Evolutionary conservation across 2,329 filamentous ascomycete genomes (phyloP).

Genomic region (Cladosporium sp.): DNA sequence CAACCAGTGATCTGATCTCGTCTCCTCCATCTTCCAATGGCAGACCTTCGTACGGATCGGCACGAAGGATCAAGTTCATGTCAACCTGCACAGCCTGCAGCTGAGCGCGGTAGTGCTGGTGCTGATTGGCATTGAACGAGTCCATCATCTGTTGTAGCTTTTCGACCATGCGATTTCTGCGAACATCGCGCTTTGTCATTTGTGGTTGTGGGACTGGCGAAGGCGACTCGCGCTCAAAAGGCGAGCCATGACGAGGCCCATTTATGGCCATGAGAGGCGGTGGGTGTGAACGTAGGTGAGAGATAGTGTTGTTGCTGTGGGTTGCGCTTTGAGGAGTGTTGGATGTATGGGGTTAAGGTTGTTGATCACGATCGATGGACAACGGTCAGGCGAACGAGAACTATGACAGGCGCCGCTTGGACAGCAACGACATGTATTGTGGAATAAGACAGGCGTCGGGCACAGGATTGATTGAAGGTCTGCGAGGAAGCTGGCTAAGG

Average conservation of each 20-base stretch:
- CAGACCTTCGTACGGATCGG: conserved; percentile 69
- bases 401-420: not conserved
- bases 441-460: not conserved
- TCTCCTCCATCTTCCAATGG: conserved; percentile 64
- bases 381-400: not conserved
- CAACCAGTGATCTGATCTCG: conserved; percentile 60
- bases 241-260: conserved; percentile 6
- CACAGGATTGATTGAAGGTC: not conserved
- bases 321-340: not conserved
- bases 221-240: conserved; percentile 19
- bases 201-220: conserved; percentile 47
- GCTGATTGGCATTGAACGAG: conserved; percentile 74
- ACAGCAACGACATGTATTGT: not conserved
- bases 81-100: conserved; percentile 89
- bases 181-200: conserved; percentile 80
- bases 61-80: conserved; percentile 77
- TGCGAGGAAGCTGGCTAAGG: not conserved
- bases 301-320: not conserved
- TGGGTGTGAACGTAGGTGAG: not conserved
- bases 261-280: not conserved
- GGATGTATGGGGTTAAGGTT: not conserved
- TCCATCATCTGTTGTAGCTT: conserved; percentile 71
- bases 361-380: not conserved
- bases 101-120: conserved; percentile 81
- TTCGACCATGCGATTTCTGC: conserved; percentile 76